Base-by-base conservation (phyloP, 2,329 filamentous ascomycete genomes). In the Thielaviopsis euricoi region DNA sequence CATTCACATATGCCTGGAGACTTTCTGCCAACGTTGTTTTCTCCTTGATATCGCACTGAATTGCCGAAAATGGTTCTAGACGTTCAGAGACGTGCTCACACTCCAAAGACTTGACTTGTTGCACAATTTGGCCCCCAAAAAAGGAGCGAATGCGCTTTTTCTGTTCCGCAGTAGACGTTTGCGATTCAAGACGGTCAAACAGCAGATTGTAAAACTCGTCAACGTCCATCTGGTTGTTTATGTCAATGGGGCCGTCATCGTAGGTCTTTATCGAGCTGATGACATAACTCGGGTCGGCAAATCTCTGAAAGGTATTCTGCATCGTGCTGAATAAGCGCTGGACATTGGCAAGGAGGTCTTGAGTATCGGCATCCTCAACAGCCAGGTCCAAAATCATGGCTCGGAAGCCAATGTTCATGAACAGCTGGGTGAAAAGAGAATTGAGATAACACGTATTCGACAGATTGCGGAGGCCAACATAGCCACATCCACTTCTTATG, bases 401-500 rank as follows among this genome's bases (percentile, higher is more conserved):
- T 19, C 93, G 84, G 65, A 98, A 97, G 6, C 82, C 78, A 17
- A 87, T 72, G 66, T 98, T 97, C 89, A 96, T 97, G 73, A 91
- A 98, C 0, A 98, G 79, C 67, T 98, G 93, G 0, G 89, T 91
- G 61, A 97, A 78, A 0, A 98, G 74, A 0, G 93, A 97, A 68
- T 98, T 98, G 67, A 97, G 79, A 67, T 98, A 98, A 70, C 93
- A 98, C 0, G 94, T 97, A 67, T 96, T 95, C 10, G 89, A 93
- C 17, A 96, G 77, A 65, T 98, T 98, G 58, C 79, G 79, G n/a
- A 98, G 71, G 1, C 93, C 93, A n/a, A 86, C 82, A 67, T 95
- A 95, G 21, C 89, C 89, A 62, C 86, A 86, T 1, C 80, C 71
- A 1, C 87, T 82, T 61, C 89, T 82, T n/a, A 94, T 78, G 17